Evolutionary conservation across 306 rosid genomes (phyloP).

Genomic region (Senna tora): DNA sequence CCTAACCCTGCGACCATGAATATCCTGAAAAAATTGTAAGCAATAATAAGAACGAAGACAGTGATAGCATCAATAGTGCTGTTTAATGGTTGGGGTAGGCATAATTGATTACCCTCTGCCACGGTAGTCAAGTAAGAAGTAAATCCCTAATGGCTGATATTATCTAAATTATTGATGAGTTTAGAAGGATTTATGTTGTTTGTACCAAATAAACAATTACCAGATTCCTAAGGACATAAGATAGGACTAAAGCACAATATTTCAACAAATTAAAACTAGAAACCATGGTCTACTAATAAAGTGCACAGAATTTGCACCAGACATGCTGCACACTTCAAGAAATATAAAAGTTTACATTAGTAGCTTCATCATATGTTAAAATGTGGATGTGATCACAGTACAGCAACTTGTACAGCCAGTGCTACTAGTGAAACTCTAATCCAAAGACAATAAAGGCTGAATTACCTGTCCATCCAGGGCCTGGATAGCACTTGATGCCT

Average conservation of each 20-base stretch:
- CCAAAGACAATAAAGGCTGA: not conserved
- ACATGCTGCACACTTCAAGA: constrained; percentile 4
- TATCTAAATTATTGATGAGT: not conserved
- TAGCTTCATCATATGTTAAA: constrained; percentile 1
- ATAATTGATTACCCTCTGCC: not conserved
- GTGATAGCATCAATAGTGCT: not conserved
- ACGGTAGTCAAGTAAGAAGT: not conserved
- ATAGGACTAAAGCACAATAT: constrained; percentile 5
- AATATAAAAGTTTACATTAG: not conserved
- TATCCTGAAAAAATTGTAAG: constrained; percentile 60
- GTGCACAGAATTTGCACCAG: not conserved
- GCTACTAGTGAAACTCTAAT: constrained; percentile 6
- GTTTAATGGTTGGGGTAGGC: constrained; percentile 1
- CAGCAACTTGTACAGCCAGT: not conserved
- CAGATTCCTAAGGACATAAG: not conserved
- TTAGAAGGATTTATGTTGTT: not conserved
- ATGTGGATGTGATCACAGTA: constrained; percentile 10
- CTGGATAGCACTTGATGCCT: constrained; percentile 87
- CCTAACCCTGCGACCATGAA: constrained; percentile 80
- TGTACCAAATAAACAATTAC: not conserved
- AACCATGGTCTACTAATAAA: not conserved
- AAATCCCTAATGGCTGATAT: not conserved
- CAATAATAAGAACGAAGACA: constrained; percentile 2
- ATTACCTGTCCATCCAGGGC: constrained; percentile 88
- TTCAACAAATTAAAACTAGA: not conserved